phyloP scores from a whole-genome alignment of 768 basidiomycete genomes.

The Suillus variegatus region DNA sequence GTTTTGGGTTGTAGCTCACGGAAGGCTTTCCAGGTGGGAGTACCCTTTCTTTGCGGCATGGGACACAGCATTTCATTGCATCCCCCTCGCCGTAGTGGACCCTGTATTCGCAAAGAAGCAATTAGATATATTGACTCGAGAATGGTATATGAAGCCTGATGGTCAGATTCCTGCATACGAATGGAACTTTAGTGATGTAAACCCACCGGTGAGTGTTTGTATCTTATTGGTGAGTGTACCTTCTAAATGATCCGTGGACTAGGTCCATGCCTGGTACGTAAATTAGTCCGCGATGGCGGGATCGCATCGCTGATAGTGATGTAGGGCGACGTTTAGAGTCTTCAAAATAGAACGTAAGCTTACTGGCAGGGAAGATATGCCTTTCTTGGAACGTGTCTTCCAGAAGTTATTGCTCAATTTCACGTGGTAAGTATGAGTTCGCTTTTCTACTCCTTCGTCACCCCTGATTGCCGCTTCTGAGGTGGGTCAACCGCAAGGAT shows the following conservation, averaged over 20 bases:
- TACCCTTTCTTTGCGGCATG: slow-evolving; percentile 99
- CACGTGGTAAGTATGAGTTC: slow-evolving; percentile 66
- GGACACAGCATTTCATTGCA: slow-evolving; percentile 99
- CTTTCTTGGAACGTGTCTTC: slow-evolving; percentile 97
- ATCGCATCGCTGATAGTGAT: slow-evolving; percentile 6
- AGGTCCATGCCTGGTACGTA: slow-evolving; percentile 84
- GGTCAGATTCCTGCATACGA: slow-evolving; percentile 99
- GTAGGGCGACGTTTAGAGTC: slow-evolving; percentile 92
- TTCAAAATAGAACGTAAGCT: slow-evolving; percentile 99
- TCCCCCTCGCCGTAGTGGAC: slow-evolving; percentile 95
- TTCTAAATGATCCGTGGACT: background rate
- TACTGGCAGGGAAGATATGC: slow-evolving; percentile 84
- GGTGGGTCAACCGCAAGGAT: slow-evolving; percentile 99
- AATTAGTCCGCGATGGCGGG: background rate
- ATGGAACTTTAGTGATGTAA: slow-evolving; percentile 99
- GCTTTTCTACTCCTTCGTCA: background rate
- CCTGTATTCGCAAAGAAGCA: slow-evolving; percentile 97
- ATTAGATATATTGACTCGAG: slow-evolving; percentile 90
- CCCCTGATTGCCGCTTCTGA: slow-evolving; percentile 25
- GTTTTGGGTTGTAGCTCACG: slow-evolving; percentile 3
- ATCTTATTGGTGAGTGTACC: background rate
- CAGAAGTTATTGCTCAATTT: slow-evolving; percentile 97
- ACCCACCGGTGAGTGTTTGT: slow-evolving; percentile 67
- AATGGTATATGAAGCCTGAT: slow-evolving; percentile 99
- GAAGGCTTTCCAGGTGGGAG: slow-evolving; percentile 69